Base-by-base conservation (phyloP, 257 asterid species). In the Solanum raphanifolium region DNA sequence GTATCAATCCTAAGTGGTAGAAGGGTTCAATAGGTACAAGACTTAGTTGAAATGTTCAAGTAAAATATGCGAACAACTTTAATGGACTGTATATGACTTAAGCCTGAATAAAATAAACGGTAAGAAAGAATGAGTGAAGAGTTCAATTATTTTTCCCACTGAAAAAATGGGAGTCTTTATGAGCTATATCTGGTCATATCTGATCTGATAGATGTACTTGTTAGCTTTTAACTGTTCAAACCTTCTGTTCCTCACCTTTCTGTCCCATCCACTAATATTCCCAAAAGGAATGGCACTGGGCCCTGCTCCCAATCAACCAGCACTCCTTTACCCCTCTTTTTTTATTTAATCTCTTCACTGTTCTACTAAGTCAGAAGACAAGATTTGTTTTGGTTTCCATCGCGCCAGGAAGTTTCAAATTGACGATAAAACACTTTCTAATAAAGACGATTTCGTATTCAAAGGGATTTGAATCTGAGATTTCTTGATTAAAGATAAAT, bases 161-260 rank as follows among this genome's bases (percentile, higher is more conserved):
- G 7, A 81, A 78, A 87, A 66, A 62, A 87, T 87, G 90, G 90
- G 91, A 89, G 94, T 91, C 92, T 89, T 88, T 87, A 89, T 88
- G 66, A 90, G 94, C 93, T 93, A 88, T 89, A 86, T 95, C 95
- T 91, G 83, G 91, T 95, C 95, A 92, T 89, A 92, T 92, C 94
- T 82, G 86, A 82, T 82, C 27, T 88, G 90, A 89, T 74, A 34
- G 83, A 88, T 85, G 91, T 88, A 92, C 91, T 91, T 89, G 92
- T 13, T 39, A 39, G 60, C 84, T 79, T 78, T 21, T 46, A 36
- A 93, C 97, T 93, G 92, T 92, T 90, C 52, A 89, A 91, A 91
- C 93, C 94, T 90, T 95, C 95, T 95, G 98, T 95, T 95, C 94
- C 94, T 92, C 88, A 90, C 88, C 98, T 95, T 95, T 95, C 95